Conservation (phyloP, 352 stramenopile genomes). For the Aphanomyces astaci region DNA sequence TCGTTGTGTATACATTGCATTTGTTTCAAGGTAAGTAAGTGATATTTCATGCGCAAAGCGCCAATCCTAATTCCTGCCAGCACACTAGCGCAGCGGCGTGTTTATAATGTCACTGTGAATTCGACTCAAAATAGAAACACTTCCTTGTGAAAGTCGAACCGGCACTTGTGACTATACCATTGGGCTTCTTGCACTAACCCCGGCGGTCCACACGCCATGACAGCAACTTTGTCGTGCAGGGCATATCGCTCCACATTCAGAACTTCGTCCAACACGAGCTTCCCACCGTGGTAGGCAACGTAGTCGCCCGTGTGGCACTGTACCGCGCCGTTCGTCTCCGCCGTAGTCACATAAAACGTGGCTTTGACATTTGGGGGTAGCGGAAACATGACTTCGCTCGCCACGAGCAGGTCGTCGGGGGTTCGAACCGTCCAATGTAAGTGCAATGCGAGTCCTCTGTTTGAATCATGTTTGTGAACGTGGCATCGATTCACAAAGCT, state of each 20-base stretch:
- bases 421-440: slow-evolving; percentile 1
- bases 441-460: neutral
- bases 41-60: no score
- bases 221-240: slow-evolving; percentile 33
- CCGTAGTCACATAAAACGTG: neutral
- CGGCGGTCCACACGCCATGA: slow-evolving; percentile 62
- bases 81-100: no score
- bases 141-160: slow-evolving; percentile 80
- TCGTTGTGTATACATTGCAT: no score
- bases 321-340: slow-evolving; percentile 31
- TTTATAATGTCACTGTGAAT: no score
- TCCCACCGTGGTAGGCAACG: slow-evolving; percentile 43
- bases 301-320: slow-evolving; percentile 45
- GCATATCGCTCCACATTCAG: slow-evolving; percentile 68
- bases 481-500: slow-evolving; percentile 59
- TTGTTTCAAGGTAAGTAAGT: no score
- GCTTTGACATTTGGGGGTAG: slow-evolving; percentile 24
- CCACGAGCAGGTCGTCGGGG: neutral
- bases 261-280: slow-evolving; percentile 53
- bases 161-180: slow-evolving; percentile 43
- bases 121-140: slow-evolving; percentile 48
- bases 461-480: slow-evolving; percentile 29
- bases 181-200: slow-evolving; percentile 64
- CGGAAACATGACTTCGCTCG: slow-evolving; percentile 57
- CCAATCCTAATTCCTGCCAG: no score